Percentiles rank a stretch among this genome's conserved stretches.
Evolutionary conservation across 2,329 filamentous ascomycete species (phyloP).

Genomic region (Colletotrichum ledebouriae): DNA sequence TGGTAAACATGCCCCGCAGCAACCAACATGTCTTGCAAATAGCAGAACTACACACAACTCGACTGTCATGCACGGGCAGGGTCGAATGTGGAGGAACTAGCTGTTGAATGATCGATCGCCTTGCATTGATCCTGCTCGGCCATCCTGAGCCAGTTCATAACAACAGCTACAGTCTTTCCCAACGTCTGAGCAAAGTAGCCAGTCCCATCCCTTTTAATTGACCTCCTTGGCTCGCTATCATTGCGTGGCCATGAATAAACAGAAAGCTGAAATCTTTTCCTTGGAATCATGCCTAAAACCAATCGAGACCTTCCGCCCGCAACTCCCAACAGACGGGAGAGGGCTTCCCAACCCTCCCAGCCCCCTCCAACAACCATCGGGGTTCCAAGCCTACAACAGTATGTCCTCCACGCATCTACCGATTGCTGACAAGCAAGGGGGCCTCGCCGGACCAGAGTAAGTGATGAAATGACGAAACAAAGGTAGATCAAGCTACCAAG

Average conservation of each 20-base stretch:
- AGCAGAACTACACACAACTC: too few relatives aligned
- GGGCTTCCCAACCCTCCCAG: slow-evolving; percentile 33
- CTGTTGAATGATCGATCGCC: slow-evolving; percentile 7
- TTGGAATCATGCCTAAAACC: slow-evolving; percentile 43
- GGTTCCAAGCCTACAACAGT: slow-evolving; percentile 17
- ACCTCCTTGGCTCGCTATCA: slow-evolving; percentile 40
- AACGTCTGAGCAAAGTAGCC: slow-evolving; percentile 40
- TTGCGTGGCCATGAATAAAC: slow-evolving; percentile 41
- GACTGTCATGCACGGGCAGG: neutral
- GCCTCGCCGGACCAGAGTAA: slow-evolving; percentile 33
- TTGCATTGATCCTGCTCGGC: slow-evolving; percentile 24
- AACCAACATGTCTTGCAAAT: neutral
- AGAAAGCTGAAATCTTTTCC: slow-evolving; percentile 43
- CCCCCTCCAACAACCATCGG: slow-evolving; percentile 26
- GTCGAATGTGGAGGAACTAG: neutral
- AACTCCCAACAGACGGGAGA: slow-evolving; percentile 30
- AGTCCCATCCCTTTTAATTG: slow-evolving; percentile 41
- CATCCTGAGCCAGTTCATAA: slow-evolving; percentile 33
- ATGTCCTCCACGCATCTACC: slow-evolving; percentile 33
- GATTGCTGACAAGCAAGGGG: slow-evolving; percentile 28
- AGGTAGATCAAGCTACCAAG: slow-evolving; percentile 30
- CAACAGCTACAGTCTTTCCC: slow-evolving; percentile 38
- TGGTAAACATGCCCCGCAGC: too few relatives aligned
- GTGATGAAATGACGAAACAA: slow-evolving; percentile 39
- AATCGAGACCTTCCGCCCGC: slow-evolving; percentile 36